Base-by-base conservation (phyloP, 2,329 filamentous ascomycete species). In the Camillea tinctor region DNA sequence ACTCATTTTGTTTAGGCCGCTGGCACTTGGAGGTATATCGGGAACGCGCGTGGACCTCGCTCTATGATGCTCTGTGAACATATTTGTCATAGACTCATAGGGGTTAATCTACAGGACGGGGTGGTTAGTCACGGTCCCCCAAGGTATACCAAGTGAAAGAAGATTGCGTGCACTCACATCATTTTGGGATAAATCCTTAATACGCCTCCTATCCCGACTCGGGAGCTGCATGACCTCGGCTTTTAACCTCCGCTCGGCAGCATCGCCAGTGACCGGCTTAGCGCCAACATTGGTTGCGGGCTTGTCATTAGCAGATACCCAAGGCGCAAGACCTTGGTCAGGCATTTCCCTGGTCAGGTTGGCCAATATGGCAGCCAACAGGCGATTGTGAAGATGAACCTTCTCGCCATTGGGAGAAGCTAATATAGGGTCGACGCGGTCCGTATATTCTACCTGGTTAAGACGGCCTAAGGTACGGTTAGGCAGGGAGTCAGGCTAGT, bases 1-100 rank as follows among this genome's bases (percentile, higher is more conserved):
- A 92, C 89, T 96, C 81, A 94, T 89, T 66, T 87, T 92, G 66
- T 91, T 93, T 52, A 94, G 82, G 20, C 89, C 89, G 24, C 87
- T 88, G 22, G 89, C 88, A 70, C 87, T 88, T 24, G 88, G 82
- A 23, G 89, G 87, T 8, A 87, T 83, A 59, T 91, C 85, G 26
- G 88, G 83, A 13, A 77, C 72, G 55, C 79, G 77, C 3, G 77
- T 72, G 11, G 77, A 70, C 59, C 79, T 76, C n/a, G 72, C 75
- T 50, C 80, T 79, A 60, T 81, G 79, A 21, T 80, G 75, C 20
- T 87, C 83, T 13, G 76, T 69, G 65, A 87, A 85, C 51, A 83
- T 73, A 61, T 77, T 81, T 13, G 81, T 76, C 60, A 87, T 75
- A 9, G 76, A 79, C 57, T 87, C 83, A 60, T 81, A 79, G 4